Base-by-base conservation (phyloP, 177 flowering plant species). In the Vitis hybrid region DNA sequence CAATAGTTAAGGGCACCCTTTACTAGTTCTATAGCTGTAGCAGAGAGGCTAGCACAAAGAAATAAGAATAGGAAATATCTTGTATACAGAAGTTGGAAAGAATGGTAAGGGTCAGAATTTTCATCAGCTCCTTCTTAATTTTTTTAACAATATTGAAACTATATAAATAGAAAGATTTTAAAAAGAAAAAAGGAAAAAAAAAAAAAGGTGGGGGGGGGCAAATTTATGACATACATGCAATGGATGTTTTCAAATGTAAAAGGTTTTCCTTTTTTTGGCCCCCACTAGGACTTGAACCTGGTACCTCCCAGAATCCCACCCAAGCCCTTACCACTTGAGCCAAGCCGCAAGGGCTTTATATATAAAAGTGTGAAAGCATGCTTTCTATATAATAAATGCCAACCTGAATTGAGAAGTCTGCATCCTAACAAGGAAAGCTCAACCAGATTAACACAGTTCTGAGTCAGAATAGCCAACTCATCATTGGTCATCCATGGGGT, bases 401-500 rank as follows among this genome's bases (percentile, higher is more conserved):
- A 3, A 90, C 97, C 95, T 79, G 87, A 70, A 86, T 82, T 73
- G 10, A 92, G 88, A 67, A 74, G 85, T 17, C 13, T 70, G 81
- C 95, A 90, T 64, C 97, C 97, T 65, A 80, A 35, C 79, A 92
- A 70, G 46, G 88, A 86, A 75, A 92, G 87, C 63, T 89, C 87
- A 74, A 71, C 66, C 70, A 92, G 73, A 61, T 72, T 83, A 54
- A 73, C 9, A 77, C 83, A 88, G 71, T 67, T 86, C 65, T 68
- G 79, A 30, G 88, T 83, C 66, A 92, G 76, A 67, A 72, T 71
- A 49, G 76, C 67, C 85, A 92, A 81, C 76, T 91, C 86, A 48
- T 76, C 75, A 79, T 91, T 91, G 70, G 84, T 86, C 91, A 92
- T 81, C 91, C 88, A 88, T 40, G 92, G 88, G 59, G 88, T 76